These are phyloP conservation scores for Kluyveromyces sp. DNA, from an alignment of 1,139 yeast species.

Conservation along the genomic window DNA sequence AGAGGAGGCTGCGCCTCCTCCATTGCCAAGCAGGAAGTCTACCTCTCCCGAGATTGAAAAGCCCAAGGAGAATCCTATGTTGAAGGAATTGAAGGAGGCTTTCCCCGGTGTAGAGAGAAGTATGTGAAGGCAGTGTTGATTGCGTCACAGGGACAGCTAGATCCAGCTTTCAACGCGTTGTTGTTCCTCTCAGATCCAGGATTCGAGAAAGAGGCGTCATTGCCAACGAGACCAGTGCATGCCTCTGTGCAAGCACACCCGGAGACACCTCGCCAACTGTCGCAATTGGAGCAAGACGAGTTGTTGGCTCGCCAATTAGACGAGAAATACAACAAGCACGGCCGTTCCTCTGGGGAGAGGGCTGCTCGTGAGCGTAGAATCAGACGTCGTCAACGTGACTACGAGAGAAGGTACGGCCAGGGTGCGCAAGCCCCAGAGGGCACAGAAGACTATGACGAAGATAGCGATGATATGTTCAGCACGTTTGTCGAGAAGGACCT, in stretches of 20 bases:
- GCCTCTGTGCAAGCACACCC: conserved; percentile 13
- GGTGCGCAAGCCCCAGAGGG: conserved; percentile 16
- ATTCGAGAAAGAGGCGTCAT: conserved; percentile 51
- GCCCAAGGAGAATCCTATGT: conserved; percentile 34
- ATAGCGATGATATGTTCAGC: conserved; percentile 52
- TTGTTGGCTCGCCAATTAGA: conserved; percentile 75
- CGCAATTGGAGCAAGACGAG: conserved; percentile 70
- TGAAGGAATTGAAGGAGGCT: conserved; percentile 53
- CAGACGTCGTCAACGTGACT: conserved; percentile 20
- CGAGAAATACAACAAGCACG: conserved; percentile 46
- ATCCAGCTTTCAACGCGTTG: conserved; percentile 83
- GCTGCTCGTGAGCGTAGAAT: conserved; percentile 22
- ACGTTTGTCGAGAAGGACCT: conserved; percentile 54
- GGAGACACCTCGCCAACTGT: conserved; percentile 24
- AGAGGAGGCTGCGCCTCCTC: conserved; percentile 40
- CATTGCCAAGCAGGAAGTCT: conserved; percentile 62
- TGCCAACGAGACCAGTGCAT: conserved; percentile 33
- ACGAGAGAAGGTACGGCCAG: conserved; percentile 25
- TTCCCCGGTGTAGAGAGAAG: conserved; percentile 71
- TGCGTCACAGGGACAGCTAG: conserved; percentile 75
- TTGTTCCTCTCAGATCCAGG: conserved; percentile 73
- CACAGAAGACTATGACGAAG: conserved; percentile 29
- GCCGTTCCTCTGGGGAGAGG: conserved; percentile 14
- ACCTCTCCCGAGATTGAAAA: conserved; percentile 26
- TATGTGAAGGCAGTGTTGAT: conserved; percentile 71